Conservation (phyloP, 1,139 yeast species). For the Kodamaea arcana region DNA sequence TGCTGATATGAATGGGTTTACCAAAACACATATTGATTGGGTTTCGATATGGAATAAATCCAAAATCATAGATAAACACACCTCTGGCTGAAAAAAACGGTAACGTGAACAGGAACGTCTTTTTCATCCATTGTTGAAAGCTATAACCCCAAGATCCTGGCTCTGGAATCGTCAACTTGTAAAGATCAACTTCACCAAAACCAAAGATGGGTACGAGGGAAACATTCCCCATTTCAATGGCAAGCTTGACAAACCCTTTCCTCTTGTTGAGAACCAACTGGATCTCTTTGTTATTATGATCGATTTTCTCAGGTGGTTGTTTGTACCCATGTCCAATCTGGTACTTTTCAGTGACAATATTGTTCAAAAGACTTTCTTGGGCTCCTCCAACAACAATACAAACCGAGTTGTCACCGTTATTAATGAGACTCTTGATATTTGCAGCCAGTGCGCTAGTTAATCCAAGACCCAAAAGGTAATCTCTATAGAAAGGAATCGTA, state of each 20-base stretch:
- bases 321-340: constrained; percentile 49
- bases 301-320: constrained; percentile 3
- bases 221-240: constrained; percentile 74
- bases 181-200: constrained; percentile 87
- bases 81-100: constrained; percentile 95
- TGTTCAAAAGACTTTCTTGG: constrained; percentile 69
- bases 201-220: constrained; percentile 83
- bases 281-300: constrained; percentile 19
- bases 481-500: constrained; percentile 82
- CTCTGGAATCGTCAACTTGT: constrained; percentile 56
- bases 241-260: constrained; percentile 85
- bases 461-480: constrained; percentile 77
- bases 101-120: constrained; percentile 71
- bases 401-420: constrained; percentile 66
- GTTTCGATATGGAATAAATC: constrained; percentile 79
- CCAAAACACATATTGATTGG: constrained; percentile 83
- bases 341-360: constrained; percentile 33
- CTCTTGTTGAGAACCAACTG: constrained; percentile 67
- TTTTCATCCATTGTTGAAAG: constrained; percentile 70
- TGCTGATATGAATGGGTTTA: constrained; percentile 68
- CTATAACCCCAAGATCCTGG: constrained; percentile 48
- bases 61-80: constrained; percentile 87
- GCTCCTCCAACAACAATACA: constrained; percentile 96
- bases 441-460: constrained; percentile 78
- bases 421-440: constrained; percentile 64